Evolutionary conservation across 805 yeast species (phyloP), one percentile per base, ranked within the genome.

Genomic region (Yamadazyma nakazawae): DNA sequence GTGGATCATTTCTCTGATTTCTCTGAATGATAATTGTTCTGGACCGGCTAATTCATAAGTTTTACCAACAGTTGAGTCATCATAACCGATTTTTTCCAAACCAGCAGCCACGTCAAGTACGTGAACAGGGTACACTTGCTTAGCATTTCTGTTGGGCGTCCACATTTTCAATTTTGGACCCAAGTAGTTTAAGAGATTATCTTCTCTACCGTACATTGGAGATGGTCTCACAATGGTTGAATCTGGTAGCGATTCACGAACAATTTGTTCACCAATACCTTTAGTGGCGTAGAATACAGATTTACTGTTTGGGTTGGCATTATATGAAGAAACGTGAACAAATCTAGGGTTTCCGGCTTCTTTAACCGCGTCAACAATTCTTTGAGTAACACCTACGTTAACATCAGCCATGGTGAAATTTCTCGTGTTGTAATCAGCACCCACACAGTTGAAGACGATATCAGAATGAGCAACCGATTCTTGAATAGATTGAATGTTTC

Each of bases 161-260:
- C 83, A 80, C 66, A 84, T 78, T 57, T 78, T 74, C 58, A 56
- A 77, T 74, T 57, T 76, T 63, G 66, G 80, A 48, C 86, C 65
- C 62, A 80, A 67, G 60, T 75, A 75, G 67, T 81, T 82, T 57
- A 88, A 71, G 60, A 88, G 79, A 50, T 77, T 71, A 63, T 85
- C 90, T 62, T 84, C 85, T 59, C 83, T 73, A 28, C 94, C 94
- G 60, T 69, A 88, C 80, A 87, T 76, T 42, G 87, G 88, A 19
- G 85, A 81, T 6, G 96, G 96, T 66, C 96, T 81, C 26, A 88
- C 94, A 58, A 88, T 87, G 16, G 96, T 88, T 41, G 88, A 75
- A 58, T 81, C 85, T 24, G 96, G 95, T 45, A 78, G 63, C 39
- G 78, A 77, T 36, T 80, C 88, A 49, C 77, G 72, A 21, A 84